Evolutionary conservation across 75 land plant genomes (phyloP).

Genomic region (Larix kaempferi): DNA sequence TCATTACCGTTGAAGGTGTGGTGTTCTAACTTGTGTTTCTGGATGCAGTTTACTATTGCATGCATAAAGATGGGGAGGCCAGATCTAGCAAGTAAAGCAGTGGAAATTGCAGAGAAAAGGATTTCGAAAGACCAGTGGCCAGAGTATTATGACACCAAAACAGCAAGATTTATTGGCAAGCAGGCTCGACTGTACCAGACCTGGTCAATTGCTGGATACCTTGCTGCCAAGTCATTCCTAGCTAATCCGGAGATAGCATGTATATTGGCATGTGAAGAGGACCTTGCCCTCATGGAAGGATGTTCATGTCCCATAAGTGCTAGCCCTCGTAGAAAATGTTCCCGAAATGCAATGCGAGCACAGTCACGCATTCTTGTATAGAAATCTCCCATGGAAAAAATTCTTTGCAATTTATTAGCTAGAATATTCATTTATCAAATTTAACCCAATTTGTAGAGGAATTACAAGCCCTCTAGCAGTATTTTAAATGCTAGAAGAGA

Average conservation of each 20-base stretch:
- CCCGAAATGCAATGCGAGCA: conserved; percentile 40
- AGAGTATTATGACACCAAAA: conserved; percentile 81
- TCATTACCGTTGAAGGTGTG: not conserved
- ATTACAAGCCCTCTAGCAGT: conserved; percentile 5
- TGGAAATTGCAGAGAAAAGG: conserved; percentile 57
- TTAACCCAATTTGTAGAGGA: not conserved
- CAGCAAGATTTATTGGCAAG: conserved; percentile 66
- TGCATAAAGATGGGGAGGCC: conserved; percentile 64
- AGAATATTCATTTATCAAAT: not conserved
- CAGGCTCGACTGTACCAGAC: conserved; percentile 68
- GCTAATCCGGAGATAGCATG: conserved; percentile 26
- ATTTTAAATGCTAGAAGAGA: conserved; percentile 3
- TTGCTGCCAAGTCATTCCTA: conserved; percentile 26
- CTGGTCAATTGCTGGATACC: conserved; percentile 53
- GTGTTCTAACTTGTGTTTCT: not conserved
- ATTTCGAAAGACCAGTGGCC: conserved; percentile 70
- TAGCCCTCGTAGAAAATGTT: conserved; percentile 21
- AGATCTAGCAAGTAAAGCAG: conserved; percentile 54
- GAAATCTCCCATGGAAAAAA: not conserved
- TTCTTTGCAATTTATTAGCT: conserved; percentile 5
- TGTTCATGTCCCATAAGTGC: conserved; percentile 23
- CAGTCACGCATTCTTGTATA: conserved; percentile 57
- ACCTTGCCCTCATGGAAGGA: conserved; percentile 27
- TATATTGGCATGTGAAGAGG: conserved; percentile 27
- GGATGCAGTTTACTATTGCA: conserved; percentile 62